Conservation (phyloP, 1,284 basidiomycete genomes). For the Cryptococcus sp. region DNA sequence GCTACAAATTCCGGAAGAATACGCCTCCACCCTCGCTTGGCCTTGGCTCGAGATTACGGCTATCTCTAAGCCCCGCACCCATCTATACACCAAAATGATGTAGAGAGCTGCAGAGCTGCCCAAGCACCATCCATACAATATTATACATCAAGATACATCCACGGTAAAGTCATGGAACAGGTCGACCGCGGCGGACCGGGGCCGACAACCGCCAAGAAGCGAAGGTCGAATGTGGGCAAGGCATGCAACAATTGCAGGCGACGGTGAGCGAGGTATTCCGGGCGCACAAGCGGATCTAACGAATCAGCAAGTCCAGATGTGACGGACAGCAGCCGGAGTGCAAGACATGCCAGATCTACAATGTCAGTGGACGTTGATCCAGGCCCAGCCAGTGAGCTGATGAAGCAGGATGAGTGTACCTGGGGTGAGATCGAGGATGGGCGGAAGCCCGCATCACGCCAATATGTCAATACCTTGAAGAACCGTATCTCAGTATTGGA, state of each 20-base stretch:
- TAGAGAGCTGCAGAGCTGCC: too few species aligned
- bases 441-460: conserved; percentile 24
- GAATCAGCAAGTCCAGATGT: background rate
- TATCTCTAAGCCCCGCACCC: too few species aligned
- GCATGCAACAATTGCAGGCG: background rate
- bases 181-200: background rate
- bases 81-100: too few species aligned
- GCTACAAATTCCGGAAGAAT: too few species aligned
- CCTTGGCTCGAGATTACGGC: too few species aligned
- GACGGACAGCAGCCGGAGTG: background rate
- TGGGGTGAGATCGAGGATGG: conserved; percentile 25
- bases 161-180: too few species aligned
- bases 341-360: background rate
- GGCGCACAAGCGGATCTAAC: background rate
- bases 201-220: conserved; percentile 7
- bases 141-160: too few species aligned
- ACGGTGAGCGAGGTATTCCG: background rate
- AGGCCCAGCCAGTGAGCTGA: conserved; percentile 16
- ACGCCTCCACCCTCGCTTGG: too few species aligned
- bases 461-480: conserved; percentile 26
- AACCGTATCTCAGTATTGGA: conserved; percentile 26
- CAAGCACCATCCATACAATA: too few species aligned
- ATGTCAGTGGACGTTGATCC: background rate
- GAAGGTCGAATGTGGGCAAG: background rate
- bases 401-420: conserved; percentile 27